Evolutionary conservation across 2,329 filamentous ascomycete species (phyloP).

Genomic region (Colletotrichum lentis): DNA sequence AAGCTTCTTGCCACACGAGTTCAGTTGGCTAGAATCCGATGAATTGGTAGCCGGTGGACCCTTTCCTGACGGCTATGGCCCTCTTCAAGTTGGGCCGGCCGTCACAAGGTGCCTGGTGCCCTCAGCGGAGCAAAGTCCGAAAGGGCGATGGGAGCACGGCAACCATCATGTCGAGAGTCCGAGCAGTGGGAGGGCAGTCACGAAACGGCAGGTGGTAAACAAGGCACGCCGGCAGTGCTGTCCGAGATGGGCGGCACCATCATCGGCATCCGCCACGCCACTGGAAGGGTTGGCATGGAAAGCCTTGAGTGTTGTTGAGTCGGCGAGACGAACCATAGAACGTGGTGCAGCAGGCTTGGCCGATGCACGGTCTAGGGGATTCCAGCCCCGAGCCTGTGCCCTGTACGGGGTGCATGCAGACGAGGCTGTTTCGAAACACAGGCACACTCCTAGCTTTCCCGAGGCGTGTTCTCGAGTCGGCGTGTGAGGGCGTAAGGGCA

Average conservation of each 20-base stretch:
- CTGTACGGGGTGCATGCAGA: background rate
- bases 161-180: background rate
- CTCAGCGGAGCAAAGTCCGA: background rate
- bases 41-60: background rate
- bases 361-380: slow-evolving; percentile 2
- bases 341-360: background rate
- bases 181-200: background rate
- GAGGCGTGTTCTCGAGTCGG: background rate
- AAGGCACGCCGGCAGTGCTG: background rate
- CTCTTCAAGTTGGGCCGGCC: background rate
- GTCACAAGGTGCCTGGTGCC: background rate
- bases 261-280: background rate
- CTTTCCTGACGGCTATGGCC: background rate
- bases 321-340: background rate
- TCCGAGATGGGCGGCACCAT: background rate
- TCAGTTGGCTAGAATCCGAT: background rate
- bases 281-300: background rate
- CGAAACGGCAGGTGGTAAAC: background rate
- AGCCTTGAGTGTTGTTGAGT: background rate
- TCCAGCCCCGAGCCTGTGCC: background rate
- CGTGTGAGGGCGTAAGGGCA: background rate
- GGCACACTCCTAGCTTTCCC: background rate
- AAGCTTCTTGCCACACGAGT: background rate
- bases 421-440: background rate
- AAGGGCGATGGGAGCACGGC: background rate